Evolutionary conservation across 2,329 filamentous ascomycete species (phyloP).

Genomic region (Fusarium multiceps): DNA sequence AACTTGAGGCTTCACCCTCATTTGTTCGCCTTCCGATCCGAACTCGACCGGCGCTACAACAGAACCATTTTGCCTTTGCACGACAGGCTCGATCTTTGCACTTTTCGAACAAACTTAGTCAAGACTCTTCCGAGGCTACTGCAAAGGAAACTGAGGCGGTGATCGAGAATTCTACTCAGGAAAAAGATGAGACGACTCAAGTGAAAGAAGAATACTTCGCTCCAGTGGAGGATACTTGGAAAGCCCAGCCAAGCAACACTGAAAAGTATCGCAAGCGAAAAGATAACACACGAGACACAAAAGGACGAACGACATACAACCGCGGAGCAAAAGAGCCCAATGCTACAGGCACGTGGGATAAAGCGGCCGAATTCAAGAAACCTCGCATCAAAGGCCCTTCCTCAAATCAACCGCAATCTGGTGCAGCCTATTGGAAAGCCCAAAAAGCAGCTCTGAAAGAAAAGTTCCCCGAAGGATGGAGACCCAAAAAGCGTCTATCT

Average conservation of each 20-base stretch:
- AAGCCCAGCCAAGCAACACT: slow-evolving; percentile 9
- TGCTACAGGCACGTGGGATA: neutral
- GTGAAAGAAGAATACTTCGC: slow-evolving; percentile 12
- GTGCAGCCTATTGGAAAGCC: slow-evolving; percentile 72
- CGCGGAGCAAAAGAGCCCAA: neutral
- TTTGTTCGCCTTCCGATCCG: slow-evolving; percentile 34
- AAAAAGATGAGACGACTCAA: neutral
- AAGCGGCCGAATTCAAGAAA: neutral
- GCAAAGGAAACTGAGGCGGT: neutral
- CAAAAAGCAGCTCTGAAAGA: slow-evolving; percentile 79
- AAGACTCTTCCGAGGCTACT: slow-evolving; percentile 25
- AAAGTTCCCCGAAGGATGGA: slow-evolving; percentile 87
- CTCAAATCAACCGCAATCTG: slow-evolving; percentile 25
- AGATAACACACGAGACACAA: neutral
- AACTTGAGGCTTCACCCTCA: slow-evolving; percentile 40
- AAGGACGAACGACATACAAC: neutral
- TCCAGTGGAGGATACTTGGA: slow-evolving; percentile 13
- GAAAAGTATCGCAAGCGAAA: neutral
- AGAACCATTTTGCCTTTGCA: slow-evolving; percentile 28
- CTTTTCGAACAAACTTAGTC: slow-evolving; percentile 31
- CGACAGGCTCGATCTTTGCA: slow-evolving; percentile 43
- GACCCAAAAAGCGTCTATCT: slow-evolving; percentile 85
- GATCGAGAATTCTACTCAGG: neutral
- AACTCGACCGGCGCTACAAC: slow-evolving; percentile 16
- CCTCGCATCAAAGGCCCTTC: slow-evolving; percentile 26